Evolutionary conservation across 129 eudicot genomes (phyloP), one percentile per base, ranked within the genome.

Genomic region (Kitagawia praeruptora): DNA sequence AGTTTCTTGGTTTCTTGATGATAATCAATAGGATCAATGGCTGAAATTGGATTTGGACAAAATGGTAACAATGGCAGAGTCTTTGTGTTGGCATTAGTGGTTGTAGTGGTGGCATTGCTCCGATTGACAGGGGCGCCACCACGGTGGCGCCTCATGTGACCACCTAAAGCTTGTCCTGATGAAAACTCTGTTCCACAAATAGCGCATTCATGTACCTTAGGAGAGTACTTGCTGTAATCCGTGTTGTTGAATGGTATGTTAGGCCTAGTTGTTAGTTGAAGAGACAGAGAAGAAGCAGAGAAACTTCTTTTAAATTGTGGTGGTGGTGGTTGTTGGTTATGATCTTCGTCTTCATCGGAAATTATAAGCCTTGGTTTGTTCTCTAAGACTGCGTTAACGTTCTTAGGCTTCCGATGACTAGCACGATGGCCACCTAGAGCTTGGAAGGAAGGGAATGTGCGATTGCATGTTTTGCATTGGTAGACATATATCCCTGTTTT

Each of bases 131-230:
- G 13, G 78, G 70, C 56, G 78, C 73, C 64, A 12, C 82, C 95
- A 25, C 99, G 82, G 74, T 96, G 99, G 2, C 96, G 88, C 80
- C 99, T 93, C 99, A 96, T 96, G 84, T 96, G 99, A 25, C 99
- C 99, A 2, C 99, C 99, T 78, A 96, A 81, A 3, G 99, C 99
- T 76, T 92, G 99, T 0, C 99, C 99, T 16, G 99, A 96, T 2
- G 89, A 82, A 75, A 96, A 96, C 74, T 96, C 98, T 23, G 97
- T 85, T 8, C 99, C 99, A 49, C 99, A 96, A 25, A 92, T 88
- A 0, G 96, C 82, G 51, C 99, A 96, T 82, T 90, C 96, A 31
- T 96, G 99, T 51, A 96, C 83, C 74, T 85, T 89, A 2, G 87
- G 80, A n/a, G 87, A 70, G 5, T 81, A 45, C 31, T 83, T 84